These are phyloP conservation scores for Physcomitrium patens DNA, from an alignment of 225 moss, liverwort and hornwort species.

Conservation along the genomic window DNA sequence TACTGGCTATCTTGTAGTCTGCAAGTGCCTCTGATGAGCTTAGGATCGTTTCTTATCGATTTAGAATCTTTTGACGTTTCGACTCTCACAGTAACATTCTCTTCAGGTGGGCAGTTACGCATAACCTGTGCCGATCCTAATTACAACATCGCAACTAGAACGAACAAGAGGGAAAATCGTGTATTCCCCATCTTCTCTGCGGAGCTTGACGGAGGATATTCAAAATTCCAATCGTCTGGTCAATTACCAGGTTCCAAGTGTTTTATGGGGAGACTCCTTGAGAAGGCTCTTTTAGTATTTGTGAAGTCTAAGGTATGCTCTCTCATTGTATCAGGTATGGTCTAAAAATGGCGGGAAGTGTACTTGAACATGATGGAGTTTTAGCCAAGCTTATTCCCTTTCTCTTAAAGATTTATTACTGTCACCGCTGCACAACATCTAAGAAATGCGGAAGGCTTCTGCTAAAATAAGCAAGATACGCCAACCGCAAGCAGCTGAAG, in stretches of 20 bases:
- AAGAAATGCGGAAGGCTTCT: not conserved
- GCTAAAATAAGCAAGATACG: not conserved
- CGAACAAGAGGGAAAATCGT: constrained; percentile 34
- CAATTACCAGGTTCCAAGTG: constrained; percentile 41
- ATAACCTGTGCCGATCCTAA: constrained; percentile 25
- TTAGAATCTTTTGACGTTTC: not conserved
- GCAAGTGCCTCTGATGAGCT: not conserved
- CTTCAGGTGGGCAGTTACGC: constrained; percentile 46
- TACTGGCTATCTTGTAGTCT: not conserved
- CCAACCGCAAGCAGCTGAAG: too few species aligned
- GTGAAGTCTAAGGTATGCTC: constrained; percentile 53
- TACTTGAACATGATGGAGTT: not conserved
- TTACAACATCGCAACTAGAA: constrained; percentile 18
- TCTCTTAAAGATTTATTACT: not conserved
- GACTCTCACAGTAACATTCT: not conserved
- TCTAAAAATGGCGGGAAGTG: not conserved
- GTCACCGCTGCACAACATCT: not conserved
- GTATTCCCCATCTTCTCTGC: constrained; percentile 40
- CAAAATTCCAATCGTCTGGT: constrained; percentile 21
- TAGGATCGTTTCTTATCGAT: not conserved
- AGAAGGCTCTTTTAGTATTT: constrained; percentile 54
- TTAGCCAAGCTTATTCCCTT: not conserved
- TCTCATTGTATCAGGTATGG: not conserved
- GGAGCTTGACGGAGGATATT: constrained; percentile 44
- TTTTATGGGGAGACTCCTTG: constrained; percentile 49